A percentile compares a stretch with the other conserved stretches of the same genome.
Conservation (phyloP, 495 filamentous ascomycete species). For the Aspergillus affinis region DNA sequence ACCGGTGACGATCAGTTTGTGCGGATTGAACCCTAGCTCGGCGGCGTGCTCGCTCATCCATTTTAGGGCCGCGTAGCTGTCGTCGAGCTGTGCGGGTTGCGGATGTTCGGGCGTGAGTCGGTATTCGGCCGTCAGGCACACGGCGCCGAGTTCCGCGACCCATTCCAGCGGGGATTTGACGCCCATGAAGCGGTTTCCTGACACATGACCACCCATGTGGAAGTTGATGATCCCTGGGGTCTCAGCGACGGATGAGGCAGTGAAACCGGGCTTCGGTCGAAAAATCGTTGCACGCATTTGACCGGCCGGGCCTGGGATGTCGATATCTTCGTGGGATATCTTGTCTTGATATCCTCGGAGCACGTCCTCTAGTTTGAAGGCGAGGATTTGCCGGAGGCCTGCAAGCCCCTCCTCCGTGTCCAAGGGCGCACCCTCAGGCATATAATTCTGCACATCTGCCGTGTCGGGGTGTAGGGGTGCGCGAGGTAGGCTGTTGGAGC, state of each 20-base stretch:
- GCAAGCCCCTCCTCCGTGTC: conserved; percentile 4
- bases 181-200: neutral
- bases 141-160: conserved; percentile 10
- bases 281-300: conserved; percentile 10
- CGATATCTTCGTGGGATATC: conserved; percentile 1
- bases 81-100: conserved; percentile 33
- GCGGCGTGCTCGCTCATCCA: conserved; percentile 40
- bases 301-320: conserved; percentile 13
- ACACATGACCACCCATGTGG: conserved; percentile 5
- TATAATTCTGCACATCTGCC: neutral
- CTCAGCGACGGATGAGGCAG: neutral
- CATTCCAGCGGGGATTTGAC: neutral
- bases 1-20: conserved; percentile 59
- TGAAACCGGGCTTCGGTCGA: conserved; percentile 2
- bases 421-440: neutral
- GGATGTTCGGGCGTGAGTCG: conserved; percentile 35
- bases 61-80: conserved; percentile 42
- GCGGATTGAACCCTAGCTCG: conserved; percentile 48
- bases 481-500: neutral
- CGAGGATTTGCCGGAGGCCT: neutral
- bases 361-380: conserved; percentile 4
- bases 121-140: conserved; percentile 30
- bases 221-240: conserved; percentile 9
- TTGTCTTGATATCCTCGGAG: conserved; percentile 5
- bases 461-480: neutral